Evolutionary conservation across 352 stramenopile species (phyloP).

Genomic region (Thraustotheca clavata): DNA sequence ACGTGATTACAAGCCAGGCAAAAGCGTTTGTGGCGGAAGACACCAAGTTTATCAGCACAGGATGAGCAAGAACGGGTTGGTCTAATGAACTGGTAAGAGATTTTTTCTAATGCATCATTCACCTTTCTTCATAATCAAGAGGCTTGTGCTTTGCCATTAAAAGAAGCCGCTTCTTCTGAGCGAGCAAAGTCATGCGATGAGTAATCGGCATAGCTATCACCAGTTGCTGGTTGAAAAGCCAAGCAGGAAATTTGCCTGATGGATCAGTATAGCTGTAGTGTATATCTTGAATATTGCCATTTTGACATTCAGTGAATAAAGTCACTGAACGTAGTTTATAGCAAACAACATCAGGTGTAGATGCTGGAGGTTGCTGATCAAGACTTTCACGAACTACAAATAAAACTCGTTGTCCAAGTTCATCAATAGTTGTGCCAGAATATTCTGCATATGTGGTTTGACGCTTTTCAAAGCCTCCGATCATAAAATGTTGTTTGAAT

Average conservation of each 20-base stretch:
- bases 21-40: neutral
- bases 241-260: neutral
- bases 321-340: neutral
- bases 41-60: neutral
- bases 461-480: constrained; percentile 2
- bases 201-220: neutral
- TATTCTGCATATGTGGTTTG: neutral
- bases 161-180: constrained; percentile 1
- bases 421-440: neutral
- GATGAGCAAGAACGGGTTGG: neutral
- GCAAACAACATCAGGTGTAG: neutral
- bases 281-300: neutral
- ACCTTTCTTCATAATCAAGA: neutral
- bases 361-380: neutral
- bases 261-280: neutral
- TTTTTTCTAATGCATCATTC: too few species aligned
- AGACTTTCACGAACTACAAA: neutral
- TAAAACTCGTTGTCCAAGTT: neutral
- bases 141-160: neutral
- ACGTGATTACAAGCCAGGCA: neutral
- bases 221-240: constrained; percentile 7
- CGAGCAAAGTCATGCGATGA: neutral
- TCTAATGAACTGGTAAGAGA: too few species aligned
- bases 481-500: neutral
- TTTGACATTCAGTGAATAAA: neutral